Percentiles rank a stretch among this genome's conserved stretches.
These are phyloP conservation scores for Colletotrichum orbiculare DNA, from an alignment of 2,329 filamentous ascomycete genomes.

Conservation along the genomic window DNA sequence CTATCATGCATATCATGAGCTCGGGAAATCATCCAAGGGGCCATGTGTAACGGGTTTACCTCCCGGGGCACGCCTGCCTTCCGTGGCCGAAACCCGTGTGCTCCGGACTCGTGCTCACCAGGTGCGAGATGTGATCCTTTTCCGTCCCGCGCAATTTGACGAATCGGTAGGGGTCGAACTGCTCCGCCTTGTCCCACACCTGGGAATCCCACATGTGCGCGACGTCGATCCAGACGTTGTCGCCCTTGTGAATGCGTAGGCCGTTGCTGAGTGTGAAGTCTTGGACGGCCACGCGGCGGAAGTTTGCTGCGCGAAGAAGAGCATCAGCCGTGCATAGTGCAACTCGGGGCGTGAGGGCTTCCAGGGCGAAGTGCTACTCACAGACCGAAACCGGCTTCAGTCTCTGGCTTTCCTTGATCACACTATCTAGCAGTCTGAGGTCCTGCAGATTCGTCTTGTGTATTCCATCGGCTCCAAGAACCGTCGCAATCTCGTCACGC, in stretches of 20 bases:
- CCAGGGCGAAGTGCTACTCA: neutral
- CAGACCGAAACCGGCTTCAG: slow-evolving; percentile 10
- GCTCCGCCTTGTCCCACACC: neutral
- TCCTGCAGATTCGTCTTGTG: slow-evolving; percentile 8
- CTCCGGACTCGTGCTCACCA: slow-evolving; percentile 3
- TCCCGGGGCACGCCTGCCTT: slow-evolving; percentile 46
- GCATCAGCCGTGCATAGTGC: neutral
- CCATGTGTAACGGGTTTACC: neutral
- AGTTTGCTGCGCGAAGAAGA: neutral
- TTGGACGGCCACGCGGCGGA: neutral
- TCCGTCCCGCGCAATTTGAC: neutral
- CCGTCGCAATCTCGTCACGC: neutral
- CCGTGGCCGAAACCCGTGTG: slow-evolving; percentile 24
- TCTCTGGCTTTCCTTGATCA: slow-evolving; percentile 16
- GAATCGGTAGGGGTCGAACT: slow-evolving; percentile 20
- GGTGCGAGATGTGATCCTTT: neutral
- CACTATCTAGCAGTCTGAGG: slow-evolving; percentile 18
- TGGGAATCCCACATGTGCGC: slow-evolving; percentile 16
- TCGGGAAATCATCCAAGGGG: neutral
- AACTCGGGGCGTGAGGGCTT: too few species aligned
- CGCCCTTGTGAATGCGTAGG: neutral
- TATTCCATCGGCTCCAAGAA: slow-evolving; percentile 4
- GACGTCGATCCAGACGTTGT: neutral
- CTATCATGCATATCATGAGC: slow-evolving; percentile 35
- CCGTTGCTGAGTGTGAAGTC: slow-evolving; percentile 5